These are phyloP conservation scores for Protomyces lactucae-debilis DNA, from an alignment of 1,139 yeast genomes.

Conservation along the genomic window DNA sequence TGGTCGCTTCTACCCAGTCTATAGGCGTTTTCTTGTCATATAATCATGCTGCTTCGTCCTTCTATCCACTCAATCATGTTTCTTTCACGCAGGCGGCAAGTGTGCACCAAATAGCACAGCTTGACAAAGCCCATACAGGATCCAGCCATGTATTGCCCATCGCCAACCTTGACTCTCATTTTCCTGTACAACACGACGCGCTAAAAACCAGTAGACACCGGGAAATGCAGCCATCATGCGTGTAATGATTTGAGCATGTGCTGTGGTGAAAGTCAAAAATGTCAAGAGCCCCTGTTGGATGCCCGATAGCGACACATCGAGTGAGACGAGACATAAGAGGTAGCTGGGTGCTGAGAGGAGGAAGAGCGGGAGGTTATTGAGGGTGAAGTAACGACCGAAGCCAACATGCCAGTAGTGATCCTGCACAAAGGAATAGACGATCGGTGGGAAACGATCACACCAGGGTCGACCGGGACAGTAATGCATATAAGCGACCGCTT, in stretches of 20 bases:
- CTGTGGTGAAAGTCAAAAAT: conserved; percentile 53
- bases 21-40: no score
- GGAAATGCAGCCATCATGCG: conserved; percentile 76
- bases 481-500: conserved; percentile 50
- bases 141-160: conserved; percentile 3
- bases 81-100: conserved; percentile 16
- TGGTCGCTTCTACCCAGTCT: no score
- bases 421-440: conserved; percentile 73
- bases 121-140: conserved; percentile 18
- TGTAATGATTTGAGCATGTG: conserved; percentile 84
- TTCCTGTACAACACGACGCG: conserved; percentile 37
- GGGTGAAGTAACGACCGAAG: conserved; percentile 73
- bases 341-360: conserved; percentile 60
- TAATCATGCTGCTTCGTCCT: no score
- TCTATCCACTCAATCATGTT: no score
- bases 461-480: conserved; percentile 75
- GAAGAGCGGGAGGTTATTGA: conserved; percentile 76
- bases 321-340: conserved; percentile 21
- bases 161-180: not conserved
- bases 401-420: conserved; percentile 80
- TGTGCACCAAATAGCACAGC: conserved; percentile 18
- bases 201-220: conserved; percentile 65
- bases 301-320: conserved; percentile 35
- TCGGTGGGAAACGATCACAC: conserved; percentile 59
- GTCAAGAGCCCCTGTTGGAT: conserved; percentile 44